Conservation (phyloP, 805 yeast species). For the Saturnispora sanitii region DNA sequence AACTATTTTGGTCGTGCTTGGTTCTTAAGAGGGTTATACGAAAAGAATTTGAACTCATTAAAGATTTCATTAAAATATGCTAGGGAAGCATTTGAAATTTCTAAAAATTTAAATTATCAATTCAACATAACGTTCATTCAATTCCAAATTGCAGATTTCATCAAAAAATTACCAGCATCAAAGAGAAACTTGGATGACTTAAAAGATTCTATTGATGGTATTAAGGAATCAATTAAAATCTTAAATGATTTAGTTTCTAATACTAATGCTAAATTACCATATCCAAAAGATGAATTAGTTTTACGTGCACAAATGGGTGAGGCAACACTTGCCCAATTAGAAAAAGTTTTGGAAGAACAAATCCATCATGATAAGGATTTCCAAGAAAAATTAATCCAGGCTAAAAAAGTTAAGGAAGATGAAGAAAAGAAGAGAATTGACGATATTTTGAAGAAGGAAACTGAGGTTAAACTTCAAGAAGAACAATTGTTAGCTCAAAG, state of each 20-base stretch:
- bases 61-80: constrained; percentile 55
- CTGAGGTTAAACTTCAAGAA: constrained; percentile 36
- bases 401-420: constrained; percentile 49
- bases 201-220: constrained; percentile 41
- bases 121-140: constrained; percentile 80
- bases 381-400: constrained; percentile 58
- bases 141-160: constrained; percentile 77
- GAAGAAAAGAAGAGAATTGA: constrained; percentile 39
- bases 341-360: constrained; percentile 63
- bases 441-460: constrained; percentile 36
- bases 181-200: constrained; percentile 58
- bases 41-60: constrained; percentile 52
- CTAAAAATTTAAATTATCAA: constrained; percentile 38
- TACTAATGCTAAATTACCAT: constrained; percentile 50
- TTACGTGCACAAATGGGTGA: constrained; percentile 84
- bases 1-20: constrained; percentile 81
- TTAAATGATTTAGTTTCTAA: constrained; percentile 50
- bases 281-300: constrained; percentile 66
- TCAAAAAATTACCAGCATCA: constrained; percentile 50
- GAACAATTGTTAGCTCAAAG: constrained; percentile 37
- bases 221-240: constrained; percentile 50
- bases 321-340: constrained; percentile 64
- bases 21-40: constrained; percentile 67
- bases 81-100: constrained; percentile 40
- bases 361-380: constrained; percentile 49